phyloP scores from a whole-genome alignment of 2,329 filamentous ascomycete species.

The Hymenoscyphus fructigenus region DNA sequence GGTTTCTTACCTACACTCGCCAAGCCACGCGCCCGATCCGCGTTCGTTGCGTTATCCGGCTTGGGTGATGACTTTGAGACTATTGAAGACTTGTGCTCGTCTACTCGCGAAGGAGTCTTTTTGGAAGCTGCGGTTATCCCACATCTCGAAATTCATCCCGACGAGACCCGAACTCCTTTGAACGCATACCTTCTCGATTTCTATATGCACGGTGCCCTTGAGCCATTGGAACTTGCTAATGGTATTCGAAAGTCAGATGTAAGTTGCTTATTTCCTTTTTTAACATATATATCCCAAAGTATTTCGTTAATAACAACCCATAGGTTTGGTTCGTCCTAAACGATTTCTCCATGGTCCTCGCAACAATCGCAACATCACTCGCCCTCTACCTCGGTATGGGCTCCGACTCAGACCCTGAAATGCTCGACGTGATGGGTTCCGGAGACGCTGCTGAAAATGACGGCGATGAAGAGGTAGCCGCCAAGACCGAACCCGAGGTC shows the following conservation, averaged over 20 bases:
- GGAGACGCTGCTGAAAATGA: conserved; percentile 49
- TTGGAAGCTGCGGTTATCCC: conserved; percentile 74
- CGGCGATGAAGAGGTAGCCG: conserved; percentile 36
- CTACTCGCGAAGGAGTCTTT: conserved; percentile 66
- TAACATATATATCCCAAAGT: too few species aligned
- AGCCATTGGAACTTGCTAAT: conserved; percentile 62
- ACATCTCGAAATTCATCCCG: conserved; percentile 60
- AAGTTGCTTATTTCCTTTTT: conserved; percentile 12
- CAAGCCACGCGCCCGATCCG: conserved; percentile 55
- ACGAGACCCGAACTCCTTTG: conserved; percentile 50
- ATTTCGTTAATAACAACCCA: conserved; percentile 11
- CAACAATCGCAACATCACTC: conserved; percentile 69
- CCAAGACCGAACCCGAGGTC: conserved; percentile 22
- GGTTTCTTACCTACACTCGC: conserved; percentile 37
- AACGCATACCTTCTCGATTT: conserved; percentile 76
- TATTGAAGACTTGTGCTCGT: conserved; percentile 66
- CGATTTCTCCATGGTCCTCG: conserved; percentile 62
- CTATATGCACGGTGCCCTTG: conserved; percentile 68
- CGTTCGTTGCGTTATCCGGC: conserved; percentile 72
- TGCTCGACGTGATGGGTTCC: conserved; percentile 45
- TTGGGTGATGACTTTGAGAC: conserved; percentile 61
- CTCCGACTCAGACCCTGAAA: conserved; percentile 47
- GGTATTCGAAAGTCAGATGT: conserved; percentile 60
- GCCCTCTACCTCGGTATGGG: conserved; percentile 55
- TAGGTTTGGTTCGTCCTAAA: conserved; percentile 70